Percentiles rank a stretch among this genome's conserved stretches.
These are phyloP conservation scores for Ustilago vetiveriae DNA, from an alignment of 1,284 basidiomycete genomes.

Conservation along the genomic window DNA sequence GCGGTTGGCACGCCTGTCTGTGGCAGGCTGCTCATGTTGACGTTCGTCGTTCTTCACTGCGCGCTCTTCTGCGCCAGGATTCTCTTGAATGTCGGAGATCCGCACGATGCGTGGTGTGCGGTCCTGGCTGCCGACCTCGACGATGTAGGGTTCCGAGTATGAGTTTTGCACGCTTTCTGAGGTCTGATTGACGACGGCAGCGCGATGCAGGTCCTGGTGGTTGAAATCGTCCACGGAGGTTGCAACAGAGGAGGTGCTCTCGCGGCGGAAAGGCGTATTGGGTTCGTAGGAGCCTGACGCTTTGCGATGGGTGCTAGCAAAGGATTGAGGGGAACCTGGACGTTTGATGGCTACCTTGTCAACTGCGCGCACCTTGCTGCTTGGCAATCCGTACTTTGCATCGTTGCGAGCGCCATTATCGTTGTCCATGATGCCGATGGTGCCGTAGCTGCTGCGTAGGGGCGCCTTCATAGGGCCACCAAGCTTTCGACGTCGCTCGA, in stretches of 20 bases:
- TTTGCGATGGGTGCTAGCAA: slow-evolving; percentile 17
- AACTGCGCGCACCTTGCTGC: slow-evolving; percentile 28
- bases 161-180: slow-evolving; percentile 25
- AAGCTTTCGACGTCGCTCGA: slow-evolving; percentile 62
- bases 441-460: slow-evolving; percentile 57
- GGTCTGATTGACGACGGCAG: slow-evolving; percentile 17
- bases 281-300: slow-evolving; percentile 22
- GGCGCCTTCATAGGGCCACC: slow-evolving; percentile 55
- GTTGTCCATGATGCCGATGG: slow-evolving; percentile 31
- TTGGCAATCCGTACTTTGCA: slow-evolving; percentile 43
- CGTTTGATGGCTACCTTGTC: slow-evolving; percentile 62
- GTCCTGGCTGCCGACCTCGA: slow-evolving; percentile 54
- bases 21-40: neutral
- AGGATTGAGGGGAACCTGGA: slow-evolving; percentile 37
- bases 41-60: slow-evolving; percentile 15
- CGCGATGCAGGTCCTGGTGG: slow-evolving; percentile 31
- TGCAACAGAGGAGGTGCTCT: slow-evolving; percentile 30
- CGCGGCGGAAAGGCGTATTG: slow-evolving; percentile 23
- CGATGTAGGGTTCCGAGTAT: slow-evolving; percentile 52
- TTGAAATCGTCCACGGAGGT: slow-evolving; percentile 22
- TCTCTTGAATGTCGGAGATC: slow-evolving; percentile 47
- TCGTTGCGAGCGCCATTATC: slow-evolving; percentile 14
- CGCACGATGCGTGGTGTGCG: slow-evolving; percentile 34
- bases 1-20: neutral
- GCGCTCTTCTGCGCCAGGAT: slow-evolving; percentile 32